Evolutionary conservation across 2,329 filamentous ascomycete species (phyloP).

Genomic region (Cryoendolithus antarcticus): DNA sequence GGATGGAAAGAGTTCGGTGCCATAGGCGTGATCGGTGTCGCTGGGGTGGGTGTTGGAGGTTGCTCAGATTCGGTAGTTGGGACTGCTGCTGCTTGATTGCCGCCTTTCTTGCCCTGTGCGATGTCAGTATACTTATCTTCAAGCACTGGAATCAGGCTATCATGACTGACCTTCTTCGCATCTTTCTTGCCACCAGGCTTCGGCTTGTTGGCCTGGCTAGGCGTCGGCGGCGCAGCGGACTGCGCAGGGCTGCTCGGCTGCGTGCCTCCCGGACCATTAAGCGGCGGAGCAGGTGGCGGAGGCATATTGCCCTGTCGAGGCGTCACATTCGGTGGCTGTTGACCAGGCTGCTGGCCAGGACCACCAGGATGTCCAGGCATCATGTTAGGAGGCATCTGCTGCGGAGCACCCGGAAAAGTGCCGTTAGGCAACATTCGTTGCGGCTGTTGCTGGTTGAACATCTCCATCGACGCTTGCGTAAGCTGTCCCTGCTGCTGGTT

Average conservation of each 20-base stretch:
- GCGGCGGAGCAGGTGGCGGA: slow-evolving; percentile 34
- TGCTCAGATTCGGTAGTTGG: slow-evolving; percentile 32
- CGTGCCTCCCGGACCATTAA: slow-evolving; percentile 28
- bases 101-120: slow-evolving; percentile 1
- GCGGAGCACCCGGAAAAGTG: slow-evolving; percentile 25
- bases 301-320: slow-evolving; percentile 57
- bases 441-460: slow-evolving; percentile 20
- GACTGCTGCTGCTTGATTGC: slow-evolving; percentile 16
- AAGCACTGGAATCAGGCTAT: too few species aligned
- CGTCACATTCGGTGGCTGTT: slow-evolving; percentile 45
- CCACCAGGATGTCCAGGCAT: slow-evolving; percentile 28
- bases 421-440: slow-evolving; percentile 17
- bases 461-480: slow-evolving; percentile 43
- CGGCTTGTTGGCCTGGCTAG: slow-evolving; percentile 59
- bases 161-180: slow-evolving; percentile 40
- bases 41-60: slow-evolving; percentile 36
- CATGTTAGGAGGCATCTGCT: slow-evolving; percentile 23
- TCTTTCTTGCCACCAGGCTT: slow-evolving; percentile 65
- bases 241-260: slow-evolving; percentile 37
- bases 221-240: slow-evolving; percentile 57
- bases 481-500: slow-evolving; percentile 11
- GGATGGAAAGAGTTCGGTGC: slow-evolving; percentile 26
- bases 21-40: slow-evolving; percentile 37
- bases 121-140: too few species aligned
- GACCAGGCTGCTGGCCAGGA: slow-evolving; percentile 31